phyloP scores from a whole-genome alignment of 495 filamentous ascomycete species.

The Xylaria telfairii region DNA sequence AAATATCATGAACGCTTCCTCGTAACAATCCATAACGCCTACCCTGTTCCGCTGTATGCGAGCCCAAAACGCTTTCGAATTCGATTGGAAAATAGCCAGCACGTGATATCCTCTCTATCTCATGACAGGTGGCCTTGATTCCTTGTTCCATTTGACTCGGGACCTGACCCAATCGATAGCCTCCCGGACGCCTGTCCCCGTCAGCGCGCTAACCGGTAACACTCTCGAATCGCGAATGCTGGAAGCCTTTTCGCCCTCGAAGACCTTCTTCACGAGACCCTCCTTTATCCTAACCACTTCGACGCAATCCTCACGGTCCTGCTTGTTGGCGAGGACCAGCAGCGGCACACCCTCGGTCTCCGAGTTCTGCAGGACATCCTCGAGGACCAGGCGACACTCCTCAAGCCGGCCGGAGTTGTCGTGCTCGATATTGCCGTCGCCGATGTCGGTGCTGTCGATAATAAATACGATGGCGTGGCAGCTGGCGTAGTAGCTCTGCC shows the following conservation, averaged over 20 bases:
- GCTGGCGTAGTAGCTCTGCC: constrained; percentile 92
- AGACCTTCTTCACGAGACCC: constrained; percentile 88
- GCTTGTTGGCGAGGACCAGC: constrained; percentile 94
- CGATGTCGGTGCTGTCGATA: constrained; percentile 91
- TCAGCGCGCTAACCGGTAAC: constrained; percentile 87
- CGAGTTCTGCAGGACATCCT: constrained; percentile 81
- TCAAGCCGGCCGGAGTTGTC: constrained; percentile 70
- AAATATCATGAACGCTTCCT: constrained; percentile 28
- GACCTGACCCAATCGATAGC: constrained; percentile 94
- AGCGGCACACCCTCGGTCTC: constrained; percentile 91
- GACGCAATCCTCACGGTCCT: constrained; percentile 95
- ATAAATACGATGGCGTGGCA: constrained; percentile 98
- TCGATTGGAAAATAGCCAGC: constrained; percentile 10
- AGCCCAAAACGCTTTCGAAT: constrained; percentile 31
- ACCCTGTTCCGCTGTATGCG: constrained; percentile 24
- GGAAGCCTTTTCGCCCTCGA: constrained; percentile 88
- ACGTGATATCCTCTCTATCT: constrained; percentile 52
- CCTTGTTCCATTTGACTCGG: constrained; percentile 94
- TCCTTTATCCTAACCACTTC: constrained; percentile 98
- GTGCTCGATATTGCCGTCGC: constrained; percentile 71
- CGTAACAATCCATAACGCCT: constrained; percentile 24
- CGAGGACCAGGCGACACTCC: constrained; percentile 87
- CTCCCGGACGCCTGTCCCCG: constrained; percentile 89
- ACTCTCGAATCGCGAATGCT: constrained; percentile 89
- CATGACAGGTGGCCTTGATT: constrained; percentile 91